Base-by-base conservation (phyloP, 2,329 filamentous ascomycete genomes). In the Penicillium freii region DNA sequence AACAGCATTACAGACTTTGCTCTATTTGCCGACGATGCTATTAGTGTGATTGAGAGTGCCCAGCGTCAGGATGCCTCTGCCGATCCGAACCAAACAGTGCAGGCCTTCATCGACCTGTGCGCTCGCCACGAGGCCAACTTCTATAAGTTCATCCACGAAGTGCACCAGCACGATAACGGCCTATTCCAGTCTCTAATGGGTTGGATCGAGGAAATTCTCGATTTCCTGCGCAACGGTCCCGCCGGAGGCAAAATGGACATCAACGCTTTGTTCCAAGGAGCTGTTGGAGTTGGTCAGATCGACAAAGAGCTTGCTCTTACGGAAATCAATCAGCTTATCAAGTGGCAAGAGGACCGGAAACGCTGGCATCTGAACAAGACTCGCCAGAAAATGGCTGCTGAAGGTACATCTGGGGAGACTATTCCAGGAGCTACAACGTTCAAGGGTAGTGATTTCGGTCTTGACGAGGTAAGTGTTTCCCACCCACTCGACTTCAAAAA, bases 301-400 rank as follows among this genome's bases (percentile, higher is more conserved):
- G 84, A 97, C 71, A 88, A 87, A 71, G 80, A 84, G 2, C 84
- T 85, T 62, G 90, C 89, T 0, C 85, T 92, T 9, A 77, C 77
- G 3, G 94, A 99, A 77, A 92, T 97, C 69, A 86, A 97, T 69
- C 79, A 83, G 31, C 81, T 99, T 49, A 94, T 99, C 66, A 82
- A 87, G 47, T 99, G 94, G 94, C 94, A 99, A 74, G 91, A 92
- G 71, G 90, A 91, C 42, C 83, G 94, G 54, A 97, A 99, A 82
- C 93, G 93, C 77, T 99, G 94, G 94, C 94, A 99, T 73, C 87
- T 93, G 60, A 91, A 96, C 77, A 99, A 99, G 82, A 99, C 94
- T 9, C 82, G 92, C 53, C 94, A 97, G 78, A 99, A 99, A 82
- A 97, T 99, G 94, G 94, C 94, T 0, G 92, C 91, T 2, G 92